These are phyloP conservation scores for Saxophila tyrrhenica DNA, from an alignment of 495 filamentous ascomycete species.

Conservation along the genomic window DNA sequence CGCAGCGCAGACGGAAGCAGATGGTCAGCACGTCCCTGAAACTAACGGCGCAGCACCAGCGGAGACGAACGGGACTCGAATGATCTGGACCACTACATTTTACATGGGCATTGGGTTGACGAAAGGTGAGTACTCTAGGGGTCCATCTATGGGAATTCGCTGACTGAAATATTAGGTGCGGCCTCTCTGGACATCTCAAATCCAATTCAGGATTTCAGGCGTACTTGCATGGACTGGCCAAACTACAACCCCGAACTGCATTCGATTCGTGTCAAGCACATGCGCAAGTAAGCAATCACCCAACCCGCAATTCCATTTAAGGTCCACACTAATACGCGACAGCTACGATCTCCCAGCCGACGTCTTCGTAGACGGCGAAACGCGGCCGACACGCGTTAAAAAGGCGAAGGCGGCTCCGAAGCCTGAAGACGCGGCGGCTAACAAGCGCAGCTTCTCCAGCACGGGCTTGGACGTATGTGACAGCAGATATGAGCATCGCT, in stretches of 20 bases:
- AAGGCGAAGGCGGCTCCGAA: constrained; percentile 23
- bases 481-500: constrained; percentile 1
- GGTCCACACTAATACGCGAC: background rate
- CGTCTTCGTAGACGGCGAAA: constrained; percentile 74
- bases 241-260: constrained; percentile 53
- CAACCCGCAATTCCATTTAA: background rate
- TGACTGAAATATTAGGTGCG: constrained; percentile 34
- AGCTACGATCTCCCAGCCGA: constrained; percentile 82
- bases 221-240: constrained; percentile 52
- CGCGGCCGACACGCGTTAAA: constrained; percentile 23
- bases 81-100: constrained; percentile 73
- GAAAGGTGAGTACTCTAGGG: constrained; percentile 47
- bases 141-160: too few species aligned
- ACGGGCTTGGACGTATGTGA: constrained; percentile 29
- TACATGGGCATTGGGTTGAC: constrained; percentile 72
- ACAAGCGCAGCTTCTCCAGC: constrained; percentile 27
- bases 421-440: constrained; percentile 10
- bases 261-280: constrained; percentile 59
- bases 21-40: constrained; percentile 19
- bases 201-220: constrained; percentile 65
- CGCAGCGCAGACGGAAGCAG: constrained; percentile 38
- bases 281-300: constrained; percentile 49
- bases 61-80: constrained; percentile 32
- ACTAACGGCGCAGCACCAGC: constrained; percentile 5
- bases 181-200: constrained; percentile 56